Evolutionary conservation across 177 flowering plant species (phyloP), one percentile per base, ranked within the genome.

Genomic region (Tripterygium wilfordii): DNA sequence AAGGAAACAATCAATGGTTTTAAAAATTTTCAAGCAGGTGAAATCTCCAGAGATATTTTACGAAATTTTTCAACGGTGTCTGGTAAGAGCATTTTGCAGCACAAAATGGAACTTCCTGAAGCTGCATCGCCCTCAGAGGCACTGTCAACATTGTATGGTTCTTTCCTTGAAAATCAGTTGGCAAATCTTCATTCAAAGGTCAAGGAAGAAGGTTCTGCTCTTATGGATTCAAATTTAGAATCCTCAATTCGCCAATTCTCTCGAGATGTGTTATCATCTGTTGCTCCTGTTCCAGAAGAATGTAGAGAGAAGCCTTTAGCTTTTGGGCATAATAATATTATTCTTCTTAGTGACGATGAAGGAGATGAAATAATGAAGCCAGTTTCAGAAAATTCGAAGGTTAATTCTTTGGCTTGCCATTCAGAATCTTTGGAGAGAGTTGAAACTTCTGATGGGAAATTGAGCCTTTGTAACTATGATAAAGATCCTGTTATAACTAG

Each of bases 341-440:
- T 75, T 22, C 51, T 65, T 31, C 69, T 80, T 29, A 79, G 77
- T 45, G 85, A 77, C 56, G 83, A 75, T 57, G 83, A 77, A 42
- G 73, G 59, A 30, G 80, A 72, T 35, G 67, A 69, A 33, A 48
- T 56, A 15, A 30, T 24, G 48, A 45, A 46, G 42, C 51, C 65
- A 31, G 17, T 48, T 50, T 36, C 58, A 36, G 52, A 22, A 27
- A 53, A 16, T 10, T 39, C 23, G 19, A 57, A 37, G 29, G 69
- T 50, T 24, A 42, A 38, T 49, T 39, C 59, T 43, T 47, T 19
- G 22, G 55, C 42, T 2, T 62, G 57, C 45, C 54, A 53, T 28
- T 8, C 51, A 26, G 63, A 59, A 28, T 42, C 42, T 65, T 42
- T 60, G 43, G 49, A 47, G 45, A 63, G 65, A 51, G 29, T 63